phyloP scores from a whole-genome alignment of 1,139 yeast species.

The Kazachstania sp. region DNA sequence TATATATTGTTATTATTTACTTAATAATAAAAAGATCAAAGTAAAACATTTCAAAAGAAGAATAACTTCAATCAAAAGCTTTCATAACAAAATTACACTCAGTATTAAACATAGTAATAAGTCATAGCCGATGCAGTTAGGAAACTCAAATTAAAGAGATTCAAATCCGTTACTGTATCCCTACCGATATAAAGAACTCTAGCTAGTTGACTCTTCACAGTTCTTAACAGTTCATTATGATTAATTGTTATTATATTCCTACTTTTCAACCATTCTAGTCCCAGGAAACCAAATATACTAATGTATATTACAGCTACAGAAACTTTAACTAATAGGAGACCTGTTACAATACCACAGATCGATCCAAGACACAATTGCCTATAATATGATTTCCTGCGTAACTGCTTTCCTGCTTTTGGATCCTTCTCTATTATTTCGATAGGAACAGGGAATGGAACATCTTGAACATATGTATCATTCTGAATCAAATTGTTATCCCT shows the following conservation, averaged over 20 bases:
- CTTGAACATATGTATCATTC: neutral
- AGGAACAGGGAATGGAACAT: neutral
- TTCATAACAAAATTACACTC: slow-evolving; percentile 1
- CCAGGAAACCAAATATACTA: slow-evolving; percentile 14
- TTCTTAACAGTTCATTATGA: slow-evolving; percentile 6
- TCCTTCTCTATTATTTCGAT: neutral
- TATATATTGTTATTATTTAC: neutral
- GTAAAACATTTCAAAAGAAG: neutral
- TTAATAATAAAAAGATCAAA: too few relatives aligned
- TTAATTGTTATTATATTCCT: slow-evolving; percentile 16
- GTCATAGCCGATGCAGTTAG: slow-evolving; percentile 16
- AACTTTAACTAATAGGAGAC: slow-evolving; percentile 17
- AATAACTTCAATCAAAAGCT: neutral
- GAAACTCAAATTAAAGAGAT: slow-evolving; percentile 19
- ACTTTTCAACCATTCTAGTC: slow-evolving; percentile 19
- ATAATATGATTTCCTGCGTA: slow-evolving; percentile 16
- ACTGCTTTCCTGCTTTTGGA: neutral
- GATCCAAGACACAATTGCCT: slow-evolving; percentile 22
- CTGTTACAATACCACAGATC: slow-evolving; percentile 17
- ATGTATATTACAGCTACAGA: slow-evolving; percentile 16
- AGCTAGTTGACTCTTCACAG: slow-evolving; percentile 5
- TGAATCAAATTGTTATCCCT: neutral
- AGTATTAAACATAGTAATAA: slow-evolving; percentile 8
- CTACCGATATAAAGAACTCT: slow-evolving; percentile 5
- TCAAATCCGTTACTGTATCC: slow-evolving; percentile 5